These are phyloP conservation scores for Capronia coronata DNA, from an alignment of 2,329 filamentous ascomycete genomes.

Conservation along the genomic window DNA sequence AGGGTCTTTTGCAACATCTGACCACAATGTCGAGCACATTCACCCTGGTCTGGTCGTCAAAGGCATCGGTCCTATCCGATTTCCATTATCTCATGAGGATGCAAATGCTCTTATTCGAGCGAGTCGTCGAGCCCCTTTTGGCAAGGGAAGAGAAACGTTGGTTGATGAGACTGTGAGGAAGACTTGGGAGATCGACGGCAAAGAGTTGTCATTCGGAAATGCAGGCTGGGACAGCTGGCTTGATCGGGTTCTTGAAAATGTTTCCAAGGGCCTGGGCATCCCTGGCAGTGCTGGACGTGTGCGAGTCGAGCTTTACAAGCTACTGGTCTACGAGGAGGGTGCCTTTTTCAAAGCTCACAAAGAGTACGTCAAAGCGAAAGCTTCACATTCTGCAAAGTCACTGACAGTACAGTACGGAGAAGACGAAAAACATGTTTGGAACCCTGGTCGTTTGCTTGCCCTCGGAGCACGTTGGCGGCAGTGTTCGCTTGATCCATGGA, in stretches of 20 bases:
- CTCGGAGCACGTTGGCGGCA: conserved; percentile 45
- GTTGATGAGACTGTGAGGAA: conserved; percentile 40
- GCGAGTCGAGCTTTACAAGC: conserved; percentile 40
- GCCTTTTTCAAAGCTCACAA: conserved; percentile 46
- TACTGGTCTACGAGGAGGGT: conserved; percentile 47
- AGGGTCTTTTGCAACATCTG: too few relatives aligned
- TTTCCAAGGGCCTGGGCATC: conserved; percentile 9
- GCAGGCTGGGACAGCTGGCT: conserved; percentile 32
- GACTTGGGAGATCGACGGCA: conserved; percentile 40
- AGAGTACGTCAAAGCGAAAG: too few relatives aligned
- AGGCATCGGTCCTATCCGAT: conserved; percentile 16
- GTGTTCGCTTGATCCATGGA: conserved; percentile 39
- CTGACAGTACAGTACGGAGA: too few relatives aligned
- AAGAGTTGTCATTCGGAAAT: conserved; percentile 37
- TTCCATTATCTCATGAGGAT: conserved; percentile 23
- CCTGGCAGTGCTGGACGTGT: conserved; percentile 29
- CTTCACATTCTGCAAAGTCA: too few relatives aligned
- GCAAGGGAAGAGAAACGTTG: conserved; percentile 38
- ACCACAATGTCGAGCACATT: too few relatives aligned
- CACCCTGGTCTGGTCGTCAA: conserved; percentile 23
- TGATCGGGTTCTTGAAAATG: not conserved
- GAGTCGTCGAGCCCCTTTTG: conserved; percentile 31
- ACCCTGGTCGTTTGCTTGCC: conserved; percentile 47
- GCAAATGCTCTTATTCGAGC: conserved; percentile 23
- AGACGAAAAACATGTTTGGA: conserved; percentile 46